phyloP scores from a whole-genome alignment of 202 grass and related monocot genomes.

The Zoysia matrella region DNA sequence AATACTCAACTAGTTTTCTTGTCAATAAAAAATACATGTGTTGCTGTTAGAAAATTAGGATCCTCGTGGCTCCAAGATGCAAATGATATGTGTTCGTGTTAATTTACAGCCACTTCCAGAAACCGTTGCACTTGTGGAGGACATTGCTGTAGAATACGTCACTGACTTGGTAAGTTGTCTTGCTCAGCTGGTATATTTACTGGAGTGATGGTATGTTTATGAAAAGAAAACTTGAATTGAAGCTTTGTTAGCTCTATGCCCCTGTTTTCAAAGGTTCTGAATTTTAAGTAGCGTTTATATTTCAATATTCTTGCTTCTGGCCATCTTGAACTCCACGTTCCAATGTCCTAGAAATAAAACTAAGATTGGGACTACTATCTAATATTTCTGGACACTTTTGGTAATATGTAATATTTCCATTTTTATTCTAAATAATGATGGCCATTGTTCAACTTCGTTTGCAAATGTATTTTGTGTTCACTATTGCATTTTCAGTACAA shows the following conservation, averaged over 20 bases:
- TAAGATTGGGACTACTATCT: neutral
- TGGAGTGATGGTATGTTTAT: neutral
- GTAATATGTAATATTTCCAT: neutral
- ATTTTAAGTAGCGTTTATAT: conserved; percentile 4
- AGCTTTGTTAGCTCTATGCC: neutral
- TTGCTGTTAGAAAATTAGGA: neutral
- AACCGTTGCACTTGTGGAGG: conserved; percentile 6
- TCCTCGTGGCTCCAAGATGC: neutral
- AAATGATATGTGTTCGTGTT: conserved; percentile 15
- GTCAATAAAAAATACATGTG: neutral
- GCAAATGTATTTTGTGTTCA: neutral
- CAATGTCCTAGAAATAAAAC: neutral
- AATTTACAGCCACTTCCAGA: conserved; percentile 87
- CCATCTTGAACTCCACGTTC: neutral
- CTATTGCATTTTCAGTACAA: neutral
- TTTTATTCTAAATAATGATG: neutral
- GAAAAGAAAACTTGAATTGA: neutral
- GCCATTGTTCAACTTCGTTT: neutral
- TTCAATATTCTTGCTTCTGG: neutral
- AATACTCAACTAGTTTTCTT: neutral
- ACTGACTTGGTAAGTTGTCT: conserved; percentile 79
- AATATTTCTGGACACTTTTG: neutral
- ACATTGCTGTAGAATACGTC: conserved; percentile 46
- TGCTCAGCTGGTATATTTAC: neutral
- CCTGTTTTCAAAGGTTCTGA: neutral